Evolutionary conservation across 345 rosid species (phyloP), one percentile per base, ranked within the genome.

Genomic region (Ailanthus altissimus): DNA sequence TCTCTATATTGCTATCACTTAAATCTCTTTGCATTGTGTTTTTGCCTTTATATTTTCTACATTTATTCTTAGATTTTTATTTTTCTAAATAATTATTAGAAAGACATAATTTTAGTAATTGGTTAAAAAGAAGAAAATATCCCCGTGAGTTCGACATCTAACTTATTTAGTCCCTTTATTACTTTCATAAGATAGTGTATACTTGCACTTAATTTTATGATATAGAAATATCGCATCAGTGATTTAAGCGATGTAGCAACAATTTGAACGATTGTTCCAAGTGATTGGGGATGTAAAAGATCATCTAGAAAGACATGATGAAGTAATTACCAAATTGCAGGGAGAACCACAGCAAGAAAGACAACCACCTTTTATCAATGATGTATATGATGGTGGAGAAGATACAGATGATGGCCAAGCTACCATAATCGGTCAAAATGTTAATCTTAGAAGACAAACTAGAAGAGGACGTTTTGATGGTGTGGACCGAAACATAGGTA

Each of bases 351-450:
- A 20, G 56, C 18, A 6, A 13, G 56, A 18, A 51, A 51, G 56
- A 13, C 18, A 51, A 51, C 56, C 18, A 51, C 20, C 56, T 6
- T 13, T 51, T 51, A 20, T 16, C 56, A 51, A 16, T 13, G 56
- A 51, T 51, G 56, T 51, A 51, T 51, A 51, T 51, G 56, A 51
- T 51, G 56, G 56, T 51, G n/a, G 56, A 51, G 56, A 51, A 51
- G 18, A 51, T 20, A 51, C n/a, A 20, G 56, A 51, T 51, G 56
- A 51, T 51, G 56, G 18, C 56, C 56, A 51, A 58, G 42, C n/a
- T 32, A 32, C 38, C 38, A 65, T 36, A 65, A 65, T 28, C 6
- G 32, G 21, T 65, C 18, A 36, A 62, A 32, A 47, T 51, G 56
- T 51, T 51, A 51, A 51, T 51, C 56, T 5, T 51, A 51, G 56